Evolutionary conservation across 176 grass and related monocot genomes (phyloP).

Genomic region (Oropetium thomaeum): DNA sequence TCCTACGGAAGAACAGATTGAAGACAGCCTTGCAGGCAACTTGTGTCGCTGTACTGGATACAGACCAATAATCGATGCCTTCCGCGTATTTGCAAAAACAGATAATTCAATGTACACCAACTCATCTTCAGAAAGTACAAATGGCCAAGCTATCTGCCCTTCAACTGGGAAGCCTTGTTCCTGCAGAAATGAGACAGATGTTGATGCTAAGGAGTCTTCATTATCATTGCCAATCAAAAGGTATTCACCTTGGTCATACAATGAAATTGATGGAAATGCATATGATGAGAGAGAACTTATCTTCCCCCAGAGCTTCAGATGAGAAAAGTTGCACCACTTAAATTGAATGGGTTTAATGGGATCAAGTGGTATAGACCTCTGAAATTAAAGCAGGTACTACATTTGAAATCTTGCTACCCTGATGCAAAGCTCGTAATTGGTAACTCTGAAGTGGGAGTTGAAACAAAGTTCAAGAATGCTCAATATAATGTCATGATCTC

Average conservation of each 20-base stretch:
- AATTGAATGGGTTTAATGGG: constrained; percentile 71
- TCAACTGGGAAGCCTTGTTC: constrained; percentile 93
- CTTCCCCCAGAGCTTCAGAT: constrained; percentile 83
- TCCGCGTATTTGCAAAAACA: constrained; percentile 89
- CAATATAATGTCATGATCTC: constrained; percentile 71
- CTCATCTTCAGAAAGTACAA: constrained; percentile 42
- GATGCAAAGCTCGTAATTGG: constrained; percentile 83
- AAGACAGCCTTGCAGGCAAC: constrained; percentile 92
- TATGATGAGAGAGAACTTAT: constrained; percentile 83
- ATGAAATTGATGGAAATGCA: constrained; percentile 76
- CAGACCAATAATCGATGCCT: constrained; percentile 92
- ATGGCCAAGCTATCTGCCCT: constrained; percentile 68
- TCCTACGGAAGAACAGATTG: constrained; percentile 85
- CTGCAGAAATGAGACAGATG: constrained; percentile 41
- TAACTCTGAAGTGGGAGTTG: constrained; percentile 91
- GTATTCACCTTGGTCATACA: constrained; percentile 62
- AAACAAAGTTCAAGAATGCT: constrained; percentile 89
- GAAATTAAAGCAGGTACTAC: constrained; percentile 62
- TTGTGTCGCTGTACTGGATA: constrained; percentile 98
- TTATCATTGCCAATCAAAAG: constrained; percentile 36
- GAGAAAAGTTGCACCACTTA: constrained; percentile 58
- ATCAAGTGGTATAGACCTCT: constrained; percentile 87
- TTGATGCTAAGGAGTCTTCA: constrained; percentile 23
- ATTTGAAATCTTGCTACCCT: constrained; percentile 74
- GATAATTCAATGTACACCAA: constrained; percentile 73